Evolutionary conservation across 345 rosid genomes (phyloP), one percentile per base, ranked within the genome.

Genomic region (Arabidopsis arenosa): DNA sequence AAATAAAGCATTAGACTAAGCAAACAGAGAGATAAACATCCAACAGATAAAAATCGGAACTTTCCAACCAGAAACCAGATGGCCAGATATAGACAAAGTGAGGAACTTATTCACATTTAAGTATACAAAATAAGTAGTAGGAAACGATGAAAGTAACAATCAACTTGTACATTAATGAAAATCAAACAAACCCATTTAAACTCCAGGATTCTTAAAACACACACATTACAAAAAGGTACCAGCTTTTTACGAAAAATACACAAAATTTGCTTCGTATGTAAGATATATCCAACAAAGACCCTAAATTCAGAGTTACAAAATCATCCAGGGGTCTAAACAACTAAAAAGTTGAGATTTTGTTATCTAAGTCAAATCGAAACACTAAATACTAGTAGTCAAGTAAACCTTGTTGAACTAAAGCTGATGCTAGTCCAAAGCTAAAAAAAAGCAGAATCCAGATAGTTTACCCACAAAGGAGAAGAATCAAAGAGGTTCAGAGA

Each of bases 321-420:
- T 26, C 58, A 12, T 73, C 30, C 41, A 67, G 17, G 47, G 13
- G 45, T 66, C 21, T 47, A 72, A 41, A 63, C 45, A 62, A 69
- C 78, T 81, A 82, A 64, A 64, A 73, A 70, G 73, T 51, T 74
- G 63, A 11, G 56, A 72, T 58, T 52, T 82, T 83, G 15, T 37
- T 10, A 44, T 53, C 36, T 33, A 53, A 11, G 9, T 5, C 14
- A 53, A 26, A 11, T 26, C 9, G 15, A 53, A 26, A 53, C 13
- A 13, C 4, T 12, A 13, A 28, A 12, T 23, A 51, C 51, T 7
- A 23, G 59, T 17, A 37, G 36, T 7, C 14, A 71, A 44, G 40
- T 12, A 11, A 6, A 51, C 9, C 18, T 28, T 32, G 2, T 28
- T 6, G 9, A 18, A 18, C 4, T 5, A 49, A 49, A 2, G 12